Evolutionary conservation across 495 filamentous ascomycete species (phyloP).

Genomic region (Aspergillus ostianus): DNA sequence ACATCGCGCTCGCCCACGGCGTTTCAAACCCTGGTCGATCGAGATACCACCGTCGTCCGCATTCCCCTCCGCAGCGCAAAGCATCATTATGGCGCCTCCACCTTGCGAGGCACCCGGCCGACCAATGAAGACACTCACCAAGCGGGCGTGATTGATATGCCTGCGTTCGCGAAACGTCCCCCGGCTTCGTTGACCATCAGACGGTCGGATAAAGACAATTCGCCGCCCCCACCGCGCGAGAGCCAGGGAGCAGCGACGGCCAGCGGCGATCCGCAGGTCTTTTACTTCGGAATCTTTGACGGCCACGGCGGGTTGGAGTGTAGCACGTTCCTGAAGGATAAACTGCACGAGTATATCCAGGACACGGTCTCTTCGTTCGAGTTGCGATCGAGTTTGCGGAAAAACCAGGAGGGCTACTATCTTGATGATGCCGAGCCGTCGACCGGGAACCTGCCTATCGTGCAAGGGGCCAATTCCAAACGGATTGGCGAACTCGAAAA

Average conservation of each 20-base stretch:
- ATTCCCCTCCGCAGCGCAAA: constrained; percentile 92
- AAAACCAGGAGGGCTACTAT: constrained; percentile 12
- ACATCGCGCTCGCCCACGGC: constrained; percentile 54
- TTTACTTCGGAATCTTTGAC: constrained; percentile 96
- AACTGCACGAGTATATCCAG: constrained; percentile 87
- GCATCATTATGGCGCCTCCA: constrained; percentile 84
- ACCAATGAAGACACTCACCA: constrained; percentile 96
- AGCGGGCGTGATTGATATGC: constrained; percentile 88
- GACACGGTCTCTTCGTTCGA: constrained; percentile 70
- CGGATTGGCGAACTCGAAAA: constrained; percentile 55
- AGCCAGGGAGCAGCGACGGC: constrained; percentile 64
- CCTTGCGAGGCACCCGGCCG: constrained; percentile 75
- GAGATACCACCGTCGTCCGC: constrained; percentile 95
- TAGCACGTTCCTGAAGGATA: constrained; percentile 78
- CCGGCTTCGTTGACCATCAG: constrained; percentile 65
- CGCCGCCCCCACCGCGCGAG: constrained; percentile 31
- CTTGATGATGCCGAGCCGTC: constrained; percentile 13
- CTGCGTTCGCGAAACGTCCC: constrained; percentile 81
- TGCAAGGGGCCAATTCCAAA: constrained; percentile 39
- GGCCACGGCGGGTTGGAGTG: constrained; percentile 92
- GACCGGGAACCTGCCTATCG: constrained; percentile 31
- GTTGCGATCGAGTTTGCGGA: constrained; percentile 63
- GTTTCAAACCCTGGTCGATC: constrained; percentile 55
- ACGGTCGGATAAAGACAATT: constrained; percentile 14
- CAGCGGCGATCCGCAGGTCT: constrained; percentile 88